Conservation (phyloP, 768 basidiomycete species). For the Boletus coccyginus region DNA sequence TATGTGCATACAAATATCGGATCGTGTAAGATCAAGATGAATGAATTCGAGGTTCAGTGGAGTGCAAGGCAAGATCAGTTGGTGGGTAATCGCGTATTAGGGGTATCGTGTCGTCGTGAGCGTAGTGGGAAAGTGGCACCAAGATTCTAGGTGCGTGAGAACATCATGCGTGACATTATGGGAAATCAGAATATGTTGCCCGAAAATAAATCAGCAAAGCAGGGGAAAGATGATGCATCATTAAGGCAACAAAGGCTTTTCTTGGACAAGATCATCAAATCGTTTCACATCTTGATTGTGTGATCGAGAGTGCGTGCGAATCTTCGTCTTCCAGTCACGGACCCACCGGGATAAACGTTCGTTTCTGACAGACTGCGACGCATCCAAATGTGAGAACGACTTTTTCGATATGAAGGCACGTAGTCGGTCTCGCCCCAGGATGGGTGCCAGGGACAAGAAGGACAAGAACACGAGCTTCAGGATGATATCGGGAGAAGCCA, state of each 20-base stretch:
- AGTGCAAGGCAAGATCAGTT: slow-evolving; percentile 15
- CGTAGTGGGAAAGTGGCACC: slow-evolving; percentile 14
- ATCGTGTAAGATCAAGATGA: slow-evolving; percentile 22
- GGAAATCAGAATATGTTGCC: slow-evolving; percentile 13
- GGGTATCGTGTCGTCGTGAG: slow-evolving; percentile 32
- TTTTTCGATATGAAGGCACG: slow-evolving; percentile 50
- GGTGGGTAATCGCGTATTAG: slow-evolving; percentile 32
- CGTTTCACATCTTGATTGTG: slow-evolving; percentile 45
- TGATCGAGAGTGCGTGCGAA: slow-evolving; percentile 53
- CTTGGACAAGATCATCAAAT: slow-evolving; percentile 51
- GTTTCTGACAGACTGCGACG: slow-evolving; percentile 20
- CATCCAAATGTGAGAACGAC: slow-evolving; percentile 22
- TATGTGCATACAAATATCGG: slow-evolving; percentile 30
- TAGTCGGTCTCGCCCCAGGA: slow-evolving; percentile 69
- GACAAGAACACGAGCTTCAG: slow-evolving; percentile 81
- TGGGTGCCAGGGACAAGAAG: slow-evolving; percentile 82
- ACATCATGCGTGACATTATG: slow-evolving; percentile 23
- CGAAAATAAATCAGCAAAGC: slow-evolving; percentile 21
- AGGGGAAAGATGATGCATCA: slow-evolving; percentile 11
- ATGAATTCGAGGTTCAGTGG: slow-evolving; percentile 2
- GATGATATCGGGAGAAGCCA: slow-evolving; percentile 80
- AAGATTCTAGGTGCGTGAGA: slow-evolving; percentile 17
- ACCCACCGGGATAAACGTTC: slow-evolving; percentile 54
- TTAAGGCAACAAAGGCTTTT: slow-evolving; percentile 43
- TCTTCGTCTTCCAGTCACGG: slow-evolving; percentile 64